Evolutionary conservation across 2,329 filamentous ascomycete species (phyloP).

Genomic region (Amylocarpus encephaloides): DNA sequence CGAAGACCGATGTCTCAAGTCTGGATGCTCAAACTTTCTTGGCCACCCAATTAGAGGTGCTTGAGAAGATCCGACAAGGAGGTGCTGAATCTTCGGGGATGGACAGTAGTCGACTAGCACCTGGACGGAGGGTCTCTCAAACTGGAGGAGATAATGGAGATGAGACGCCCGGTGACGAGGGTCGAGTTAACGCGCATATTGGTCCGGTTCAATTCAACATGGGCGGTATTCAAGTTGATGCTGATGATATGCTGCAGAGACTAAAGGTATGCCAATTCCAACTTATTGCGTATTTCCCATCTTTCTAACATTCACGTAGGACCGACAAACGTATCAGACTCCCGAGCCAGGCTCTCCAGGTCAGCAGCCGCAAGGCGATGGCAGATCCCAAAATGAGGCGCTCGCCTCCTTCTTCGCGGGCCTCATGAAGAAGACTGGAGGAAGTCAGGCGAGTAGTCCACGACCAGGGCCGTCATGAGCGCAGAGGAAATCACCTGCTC

Average conservation of each 20-base stretch:
- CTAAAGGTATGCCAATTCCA: conserved; percentile 67
- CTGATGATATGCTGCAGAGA: conserved; percentile 84
- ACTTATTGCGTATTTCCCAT: too few relatives aligned
- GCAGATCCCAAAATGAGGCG: conserved; percentile 50
- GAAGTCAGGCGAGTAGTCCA: conserved; percentile 25
- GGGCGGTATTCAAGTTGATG: conserved; percentile 93
- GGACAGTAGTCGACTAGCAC: conserved; percentile 24
- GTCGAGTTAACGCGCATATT: conserved; percentile 60
- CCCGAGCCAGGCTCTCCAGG: conserved; percentile 30
- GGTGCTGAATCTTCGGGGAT: conserved; percentile 41
- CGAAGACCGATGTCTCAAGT: conserved; percentile 51
- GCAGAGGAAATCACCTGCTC: background rate
- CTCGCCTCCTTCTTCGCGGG: conserved; percentile 54
- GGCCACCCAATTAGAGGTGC: conserved; percentile 62
- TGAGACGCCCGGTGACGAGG: conserved; percentile 23
- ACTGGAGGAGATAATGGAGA: conserved; percentile 17
- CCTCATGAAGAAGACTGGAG: conserved; percentile 46
- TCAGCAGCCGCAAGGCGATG: conserved; percentile 29
- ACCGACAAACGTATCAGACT: conserved; percentile 30
- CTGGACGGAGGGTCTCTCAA: conserved; percentile 19
- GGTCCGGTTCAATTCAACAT: conserved; percentile 97
- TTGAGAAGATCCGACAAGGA: conserved; percentile 58
- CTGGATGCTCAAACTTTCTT: conserved; percentile 75
- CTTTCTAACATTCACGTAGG: conserved; percentile 18
- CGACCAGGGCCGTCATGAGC: conserved; percentile 23